Evolutionary conservation across 257 asterid species (phyloP).

Genomic region (Solanum tarijense): DNA sequence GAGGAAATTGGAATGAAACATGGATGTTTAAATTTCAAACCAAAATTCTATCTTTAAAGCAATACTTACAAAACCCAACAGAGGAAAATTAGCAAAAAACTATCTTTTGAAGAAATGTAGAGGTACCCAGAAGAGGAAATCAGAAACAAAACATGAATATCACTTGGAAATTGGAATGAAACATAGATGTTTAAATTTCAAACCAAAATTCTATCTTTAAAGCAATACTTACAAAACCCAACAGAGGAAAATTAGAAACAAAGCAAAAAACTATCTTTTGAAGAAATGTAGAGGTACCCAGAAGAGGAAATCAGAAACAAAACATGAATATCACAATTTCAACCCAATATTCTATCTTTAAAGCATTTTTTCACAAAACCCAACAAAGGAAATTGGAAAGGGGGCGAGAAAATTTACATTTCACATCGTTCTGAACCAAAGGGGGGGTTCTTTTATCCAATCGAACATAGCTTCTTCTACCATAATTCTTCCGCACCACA

Average conservation of each 20-base stretch:
- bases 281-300: not conserved
- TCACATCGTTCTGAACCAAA: conserved; percentile 23
- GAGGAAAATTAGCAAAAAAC: not conserved
- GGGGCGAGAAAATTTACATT: conserved; percentile 16
- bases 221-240: not conserved
- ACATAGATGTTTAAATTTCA: not conserved
- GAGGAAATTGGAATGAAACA: not conserved
- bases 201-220: not conserved
- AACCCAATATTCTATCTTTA: not conserved
- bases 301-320: not conserved
- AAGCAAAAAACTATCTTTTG: not conserved
- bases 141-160: not conserved
- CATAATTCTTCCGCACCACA: conserved; percentile 9
- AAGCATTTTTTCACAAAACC: not conserved
- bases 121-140: not conserved
- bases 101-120: not conserved
- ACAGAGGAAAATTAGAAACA: not conserved
- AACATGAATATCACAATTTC: not conserved
- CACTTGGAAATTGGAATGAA: not conserved
- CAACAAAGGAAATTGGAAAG: not conserved
- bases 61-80: not conserved
- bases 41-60: not conserved
- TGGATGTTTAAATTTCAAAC: not conserved
- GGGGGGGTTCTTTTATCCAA: conserved; percentile 14
- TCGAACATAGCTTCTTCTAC: conserved; percentile 5